These are phyloP conservation scores for Megacollybia marginata DNA, from an alignment of 768 basidiomycete species.

Conservation along the genomic window DNA sequence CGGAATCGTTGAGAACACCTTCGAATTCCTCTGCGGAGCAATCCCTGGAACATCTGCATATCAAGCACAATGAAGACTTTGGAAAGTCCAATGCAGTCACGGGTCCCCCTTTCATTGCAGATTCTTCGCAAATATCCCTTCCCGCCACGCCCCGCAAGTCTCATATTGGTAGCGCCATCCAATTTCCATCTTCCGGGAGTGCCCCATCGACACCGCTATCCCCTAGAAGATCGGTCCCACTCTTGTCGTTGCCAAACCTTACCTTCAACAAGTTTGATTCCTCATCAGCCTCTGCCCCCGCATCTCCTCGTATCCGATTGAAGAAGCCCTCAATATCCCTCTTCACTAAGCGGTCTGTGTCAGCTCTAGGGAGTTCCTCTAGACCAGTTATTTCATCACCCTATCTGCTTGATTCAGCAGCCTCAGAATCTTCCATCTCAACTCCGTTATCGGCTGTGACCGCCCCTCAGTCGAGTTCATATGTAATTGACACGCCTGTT, in stretches of 20 bases:
- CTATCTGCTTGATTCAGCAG: constrained; percentile 23
- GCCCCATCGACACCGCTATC: constrained; percentile 21
- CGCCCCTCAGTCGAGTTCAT: constrained; percentile 43
- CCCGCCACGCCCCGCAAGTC: constrained; percentile 3
- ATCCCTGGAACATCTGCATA: constrained; percentile 29
- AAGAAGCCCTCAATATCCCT: constrained; percentile 69
- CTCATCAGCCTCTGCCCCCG: constrained; percentile 20
- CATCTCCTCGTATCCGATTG: constrained; percentile 24
- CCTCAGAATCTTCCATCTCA: constrained; percentile 42
- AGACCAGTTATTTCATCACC: constrained; percentile 21
- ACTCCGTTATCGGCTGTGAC: constrained; percentile 50
- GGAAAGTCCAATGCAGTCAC: constrained; percentile 13
- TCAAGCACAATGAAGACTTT: constrained; percentile 14
- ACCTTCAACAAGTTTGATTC: constrained; percentile 18
- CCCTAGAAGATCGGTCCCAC: constrained; percentile 27
- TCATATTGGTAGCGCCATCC: constrained; percentile 25
- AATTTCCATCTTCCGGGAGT: constrained; percentile 38
- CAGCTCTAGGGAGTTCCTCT: constrained; percentile 29
- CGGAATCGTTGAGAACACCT: constrained; percentile 53
- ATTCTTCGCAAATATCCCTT: constrained; percentile 8
- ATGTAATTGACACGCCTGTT: constrained; percentile 51
- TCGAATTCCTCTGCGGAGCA: constrained; percentile 45
- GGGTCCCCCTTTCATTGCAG: constrained; percentile 21
- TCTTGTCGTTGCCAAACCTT: constrained; percentile 16
- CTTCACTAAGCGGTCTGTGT: constrained; percentile 57